A percentile compares a stretch with the other conserved stretches of the same genome.
Conservation (phyloP, 2,329 filamentous ascomycete species). For the Orbilia oligospora region DNA sequence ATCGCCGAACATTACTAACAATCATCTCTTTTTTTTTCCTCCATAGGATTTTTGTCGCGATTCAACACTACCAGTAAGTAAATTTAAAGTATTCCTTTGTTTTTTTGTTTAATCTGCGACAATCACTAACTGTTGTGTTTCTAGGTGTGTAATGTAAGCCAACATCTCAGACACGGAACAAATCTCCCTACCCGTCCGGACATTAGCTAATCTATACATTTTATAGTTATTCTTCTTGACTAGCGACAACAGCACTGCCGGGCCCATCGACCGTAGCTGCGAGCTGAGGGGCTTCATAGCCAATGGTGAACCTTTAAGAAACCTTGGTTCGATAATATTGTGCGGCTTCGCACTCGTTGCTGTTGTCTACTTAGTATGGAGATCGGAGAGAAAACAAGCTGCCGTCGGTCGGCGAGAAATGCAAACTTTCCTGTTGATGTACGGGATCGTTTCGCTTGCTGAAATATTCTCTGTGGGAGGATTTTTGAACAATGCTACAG, state of each 20-base stretch:
- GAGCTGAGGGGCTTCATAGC: constrained; percentile 53
- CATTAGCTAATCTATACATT: background rate
- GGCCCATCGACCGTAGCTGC: constrained; percentile 55
- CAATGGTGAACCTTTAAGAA: constrained; percentile 77
- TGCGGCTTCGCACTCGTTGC: constrained; percentile 81
- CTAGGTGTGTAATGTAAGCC: constrained; percentile 52
- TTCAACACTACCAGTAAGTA: constrained; percentile 72
- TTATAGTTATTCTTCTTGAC: constrained; percentile 25
- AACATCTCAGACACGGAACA: constrained; percentile 7
- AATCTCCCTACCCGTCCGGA: background rate
- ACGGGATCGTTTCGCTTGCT: constrained; percentile 89
- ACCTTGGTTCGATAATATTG: constrained; percentile 91
- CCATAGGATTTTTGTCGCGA: constrained; percentile 84
- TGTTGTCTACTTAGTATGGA: constrained; percentile 78
- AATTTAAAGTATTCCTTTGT: background rate
- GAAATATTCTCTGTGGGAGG: constrained; percentile 96
- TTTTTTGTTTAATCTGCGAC: background rate
- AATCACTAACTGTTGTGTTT: constrained; percentile 22
- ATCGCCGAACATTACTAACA: constrained; percentile 21
- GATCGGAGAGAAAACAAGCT: constrained; percentile 89
- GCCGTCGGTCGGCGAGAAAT: constrained; percentile 97
- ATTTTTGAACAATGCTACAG: constrained; percentile 75
- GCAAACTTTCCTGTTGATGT: constrained; percentile 90
- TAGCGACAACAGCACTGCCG: constrained; percentile 34
- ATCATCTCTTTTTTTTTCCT: constrained; percentile 60